These are phyloP conservation scores for Clonostachys byssicola DNA, from an alignment of 2,329 filamentous ascomycete species.

Conservation along the genomic window DNA sequence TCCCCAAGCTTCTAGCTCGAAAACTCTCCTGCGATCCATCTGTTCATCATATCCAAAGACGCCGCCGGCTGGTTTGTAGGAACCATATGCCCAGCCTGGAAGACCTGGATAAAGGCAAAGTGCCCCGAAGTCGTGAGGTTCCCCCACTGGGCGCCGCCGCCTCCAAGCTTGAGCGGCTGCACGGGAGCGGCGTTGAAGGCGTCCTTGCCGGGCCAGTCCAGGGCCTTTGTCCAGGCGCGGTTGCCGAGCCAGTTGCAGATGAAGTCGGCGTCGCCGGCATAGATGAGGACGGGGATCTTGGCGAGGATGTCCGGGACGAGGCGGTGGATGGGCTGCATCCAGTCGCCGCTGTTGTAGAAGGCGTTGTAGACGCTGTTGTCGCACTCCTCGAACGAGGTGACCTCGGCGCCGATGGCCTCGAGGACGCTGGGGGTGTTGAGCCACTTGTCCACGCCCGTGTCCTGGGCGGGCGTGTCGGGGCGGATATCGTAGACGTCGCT, in stretches of 20 bases:
- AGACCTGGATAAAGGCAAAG: conserved; percentile 8
- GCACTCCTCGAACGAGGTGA: conserved; percentile 73
- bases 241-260: conserved; percentile 99
- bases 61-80: conserved; percentile 6
- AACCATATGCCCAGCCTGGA: conserved; percentile 7
- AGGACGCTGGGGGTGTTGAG: conserved; percentile 81
- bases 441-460: conserved; percentile 74
- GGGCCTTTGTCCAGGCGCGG: conserved; percentile 87
- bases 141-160: conserved; percentile 2
- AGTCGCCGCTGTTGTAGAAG: conserved; percentile 96
- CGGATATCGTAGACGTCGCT: conserved; percentile 95
- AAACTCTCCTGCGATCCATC: conserved; percentile 8
- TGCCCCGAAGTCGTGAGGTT: conserved; percentile 4
- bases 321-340: conserved; percentile 97
- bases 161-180: conserved; percentile 53
- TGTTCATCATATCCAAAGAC: conserved; percentile 7
- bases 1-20: neutral
- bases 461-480: conserved; percentile 67
- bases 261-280: conserved; percentile 84
- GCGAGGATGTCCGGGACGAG: conserved; percentile 82
- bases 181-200: conserved; percentile 69
- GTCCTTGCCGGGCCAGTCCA: conserved; percentile 89
- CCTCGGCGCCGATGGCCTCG: conserved; percentile 85
- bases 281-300: conserved; percentile 91
- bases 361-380: conserved; percentile 99